Percentiles rank a stretch among this genome's conserved stretches.
These are phyloP conservation scores for Pilobolus umbonatus DNA, from an alignment of 192 early-diverging fungal species.

Conservation along the genomic window DNA sequence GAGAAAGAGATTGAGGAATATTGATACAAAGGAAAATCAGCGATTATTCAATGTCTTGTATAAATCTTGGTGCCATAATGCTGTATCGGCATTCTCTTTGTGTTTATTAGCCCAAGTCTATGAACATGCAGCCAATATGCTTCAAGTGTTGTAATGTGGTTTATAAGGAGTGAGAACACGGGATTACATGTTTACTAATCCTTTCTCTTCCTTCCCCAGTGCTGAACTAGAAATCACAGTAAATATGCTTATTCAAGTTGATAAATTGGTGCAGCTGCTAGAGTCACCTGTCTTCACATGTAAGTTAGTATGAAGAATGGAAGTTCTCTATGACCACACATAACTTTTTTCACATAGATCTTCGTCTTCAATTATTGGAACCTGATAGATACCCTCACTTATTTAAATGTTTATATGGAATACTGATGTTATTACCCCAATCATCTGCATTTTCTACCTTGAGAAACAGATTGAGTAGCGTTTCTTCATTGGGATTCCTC, in stretches of 20 bases:
- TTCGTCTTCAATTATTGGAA: conserved; percentile 91
- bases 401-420: conserved; percentile 89
- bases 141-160: conserved; percentile 73
- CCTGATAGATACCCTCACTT: conserved; percentile 86
- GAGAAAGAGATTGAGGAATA: conserved; percentile 69
- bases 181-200: background rate
- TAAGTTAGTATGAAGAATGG: too few relatives aligned
- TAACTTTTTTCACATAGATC: conserved; percentile 35
- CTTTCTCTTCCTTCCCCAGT: conserved; percentile 26
- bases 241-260: conserved; percentile 89
- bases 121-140: conserved; percentile 78
- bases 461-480: conserved; percentile 86
- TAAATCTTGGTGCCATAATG: conserved; percentile 94
- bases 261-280: conserved; percentile 95
- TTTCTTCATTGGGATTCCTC: conserved; percentile 64
- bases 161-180: background rate
- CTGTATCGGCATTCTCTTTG: conserved; percentile 88
- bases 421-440: conserved; percentile 97
- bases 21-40: conserved; percentile 65
- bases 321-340: background rate
- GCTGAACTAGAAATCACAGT: conserved; percentile 95
- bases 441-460: conserved; percentile 93
- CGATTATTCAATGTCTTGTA: conserved; percentile 83
- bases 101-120: conserved; percentile 97
- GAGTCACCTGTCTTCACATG: conserved; percentile 98